Evolutionary conservation across 306 rosid species (phyloP).

Genomic region (Cucurbita maxima): DNA sequence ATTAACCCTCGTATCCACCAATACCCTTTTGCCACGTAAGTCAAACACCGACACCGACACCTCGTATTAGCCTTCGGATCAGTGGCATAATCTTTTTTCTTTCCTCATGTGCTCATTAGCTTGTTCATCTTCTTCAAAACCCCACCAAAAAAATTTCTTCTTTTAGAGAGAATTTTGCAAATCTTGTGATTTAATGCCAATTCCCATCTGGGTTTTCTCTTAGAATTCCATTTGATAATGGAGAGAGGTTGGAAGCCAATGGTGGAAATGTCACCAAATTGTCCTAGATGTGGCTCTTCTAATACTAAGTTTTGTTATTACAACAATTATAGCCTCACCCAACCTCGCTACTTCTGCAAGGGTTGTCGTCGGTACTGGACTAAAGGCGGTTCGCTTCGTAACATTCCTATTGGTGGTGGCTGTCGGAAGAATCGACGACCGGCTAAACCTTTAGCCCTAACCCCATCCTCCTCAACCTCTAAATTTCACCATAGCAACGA

Average conservation of each 20-base stretch:
- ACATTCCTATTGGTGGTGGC: not conserved
- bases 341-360: conserved; percentile 4
- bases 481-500: not conserved
- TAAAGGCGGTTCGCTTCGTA: conserved; percentile 3
- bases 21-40: conserved; percentile 28
- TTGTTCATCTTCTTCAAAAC: not conserved
- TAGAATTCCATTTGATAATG: not conserved
- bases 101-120: not conserved
- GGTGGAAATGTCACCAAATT: conserved; percentile 4
- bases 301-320: conserved; percentile 4
- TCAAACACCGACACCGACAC: conserved; percentile 71
- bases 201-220: not conserved
- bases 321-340: conserved; percentile 5
- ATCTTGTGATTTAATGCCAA: not conserved
- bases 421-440: not conserved
- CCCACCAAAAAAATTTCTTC: not conserved
- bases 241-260: conserved; percentile 2
- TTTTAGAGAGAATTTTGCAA: not conserved
- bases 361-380: not conserved
- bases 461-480: not conserved
- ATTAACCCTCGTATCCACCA: conserved; percentile 29
- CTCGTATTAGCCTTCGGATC: conserved; percentile 28
- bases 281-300: conserved; percentile 9
- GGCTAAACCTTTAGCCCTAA: not conserved
- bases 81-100: conserved; percentile 10